Conservation (phyloP, 768 basidiomycete species). For the Suillus sp. region DNA sequence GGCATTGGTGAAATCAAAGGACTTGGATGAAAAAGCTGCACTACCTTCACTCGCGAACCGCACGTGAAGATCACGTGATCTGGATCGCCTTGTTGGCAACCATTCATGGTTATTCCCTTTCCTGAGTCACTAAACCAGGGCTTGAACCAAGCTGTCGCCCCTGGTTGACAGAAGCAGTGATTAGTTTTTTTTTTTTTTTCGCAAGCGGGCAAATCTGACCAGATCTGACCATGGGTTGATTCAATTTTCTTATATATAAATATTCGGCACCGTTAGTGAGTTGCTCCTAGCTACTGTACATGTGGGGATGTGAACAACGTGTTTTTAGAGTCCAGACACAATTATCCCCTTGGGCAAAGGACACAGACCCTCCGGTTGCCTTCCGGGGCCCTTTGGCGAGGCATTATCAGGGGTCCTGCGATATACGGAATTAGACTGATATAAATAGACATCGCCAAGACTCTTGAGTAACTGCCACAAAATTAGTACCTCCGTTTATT, state of each 20-base stretch:
- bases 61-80: not conserved
- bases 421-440: constrained; percentile 11
- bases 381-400: not conserved
- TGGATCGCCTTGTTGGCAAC: not conserved
- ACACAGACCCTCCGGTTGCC: not conserved
- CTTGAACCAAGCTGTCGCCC: too few species aligned
- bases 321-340: not conserved
- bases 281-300: not conserved
- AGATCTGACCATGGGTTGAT: not conserved
- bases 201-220: not conserved
- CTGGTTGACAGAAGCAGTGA: not conserved
- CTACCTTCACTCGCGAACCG: not conserved
- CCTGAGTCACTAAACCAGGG: not conserved
- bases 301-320: constrained; percentile 1
- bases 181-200: not conserved
- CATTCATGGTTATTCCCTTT: not conserved
- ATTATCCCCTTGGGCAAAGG: not conserved
- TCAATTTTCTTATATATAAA: not conserved
- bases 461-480: constrained; percentile 2
- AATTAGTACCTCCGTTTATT: constrained; percentile 8
- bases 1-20: constrained; percentile 23
- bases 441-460: constrained; percentile 9
- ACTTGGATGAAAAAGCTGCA: not conserved
- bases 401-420: constrained; percentile 3
- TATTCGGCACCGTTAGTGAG: not conserved